These are phyloP conservation scores for Globisporangium irregulare DNA, from an alignment of 352 stramenopile species.

Conservation along the genomic window DNA sequence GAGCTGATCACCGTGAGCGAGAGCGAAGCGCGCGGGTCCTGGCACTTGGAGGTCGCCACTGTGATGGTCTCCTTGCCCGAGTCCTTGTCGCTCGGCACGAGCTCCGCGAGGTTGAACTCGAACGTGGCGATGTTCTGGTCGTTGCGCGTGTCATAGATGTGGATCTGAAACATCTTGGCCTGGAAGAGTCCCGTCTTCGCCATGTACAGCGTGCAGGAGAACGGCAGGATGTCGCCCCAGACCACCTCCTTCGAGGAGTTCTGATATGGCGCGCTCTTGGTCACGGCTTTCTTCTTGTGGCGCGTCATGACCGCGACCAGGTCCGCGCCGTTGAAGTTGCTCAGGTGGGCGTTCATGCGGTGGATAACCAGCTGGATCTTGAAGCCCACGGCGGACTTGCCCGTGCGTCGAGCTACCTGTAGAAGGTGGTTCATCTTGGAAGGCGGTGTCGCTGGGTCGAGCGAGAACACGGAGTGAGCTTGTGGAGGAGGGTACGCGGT, in stretches of 20 bases:
- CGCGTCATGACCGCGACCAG: slow-evolving; percentile 61
- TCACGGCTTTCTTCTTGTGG: slow-evolving; percentile 67
- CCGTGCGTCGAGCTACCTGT: slow-evolving; percentile 56
- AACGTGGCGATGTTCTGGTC: slow-evolving; percentile 55
- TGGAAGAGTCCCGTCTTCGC: slow-evolving; percentile 72
- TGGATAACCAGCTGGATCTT: slow-evolving; percentile 73
- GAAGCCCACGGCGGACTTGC: slow-evolving; percentile 58
- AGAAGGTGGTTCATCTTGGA: slow-evolving; percentile 61
- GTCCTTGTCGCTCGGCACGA: slow-evolving; percentile 59
- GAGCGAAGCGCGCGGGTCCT: slow-evolving; percentile 57
- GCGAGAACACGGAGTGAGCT: background rate
- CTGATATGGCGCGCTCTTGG: slow-evolving; percentile 52
- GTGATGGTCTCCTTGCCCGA: slow-evolving; percentile 62
- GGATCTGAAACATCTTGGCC: slow-evolving; percentile 63
- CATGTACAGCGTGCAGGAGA: slow-evolving; percentile 74
- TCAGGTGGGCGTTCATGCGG: slow-evolving; percentile 53
- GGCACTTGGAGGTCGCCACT: slow-evolving; percentile 54
- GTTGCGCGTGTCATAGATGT: slow-evolving; percentile 58
- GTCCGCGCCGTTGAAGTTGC: slow-evolving; percentile 44
- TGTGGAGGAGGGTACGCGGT: slow-evolving; percentile 11
- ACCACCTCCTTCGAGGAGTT: slow-evolving; percentile 52
- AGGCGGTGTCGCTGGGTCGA: background rate
- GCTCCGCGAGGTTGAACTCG: slow-evolving; percentile 65
- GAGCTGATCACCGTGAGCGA: slow-evolving; percentile 59
- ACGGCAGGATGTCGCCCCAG: slow-evolving; percentile 73